Base-by-base conservation (phyloP, 2,329 filamentous ascomycete genomes). In the Boeremia exigua region DNA sequence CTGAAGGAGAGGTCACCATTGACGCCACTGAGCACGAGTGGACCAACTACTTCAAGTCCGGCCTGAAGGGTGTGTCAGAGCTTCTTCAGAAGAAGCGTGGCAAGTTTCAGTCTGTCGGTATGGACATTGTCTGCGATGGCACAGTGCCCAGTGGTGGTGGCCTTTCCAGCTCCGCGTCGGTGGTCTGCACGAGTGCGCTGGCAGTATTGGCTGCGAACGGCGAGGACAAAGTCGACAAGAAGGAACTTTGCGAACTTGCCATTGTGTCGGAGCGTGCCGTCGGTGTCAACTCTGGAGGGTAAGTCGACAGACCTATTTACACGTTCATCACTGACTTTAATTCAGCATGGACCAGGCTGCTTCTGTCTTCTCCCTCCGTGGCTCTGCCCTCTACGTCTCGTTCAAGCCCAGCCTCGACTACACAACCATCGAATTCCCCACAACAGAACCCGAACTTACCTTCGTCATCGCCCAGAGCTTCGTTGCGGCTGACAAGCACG, bases 41-140 rank as follows among this genome's bases (percentile, higher is more conserved):
- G 95, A 90, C 92, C 54, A 99, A 98, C 75, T 99, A 99, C 82
- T 98, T 99, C 85, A 96, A 95, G 79, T 91, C 92, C 49, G 95
- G 95, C 0, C 81, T 98, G 45, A 82, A 86, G 32, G 95, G 93
- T 28, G 94, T 94, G 0, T 78, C 96, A 52, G 85, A 90, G 67
- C 81, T 96, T 56, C 80, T 99, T 61, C 83, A 86, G 45, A 78
- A 82, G 72, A 86, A 87, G 77, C 88, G 88, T 28, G 84, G 85
- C 30, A 79, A 81, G 9, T 89, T 92, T 71, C 81, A 81, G 38
- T 88, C 91, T 2, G 83, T 84, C 44, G 89, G 90, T 68, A 92
- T 99, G 88, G 87, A 96, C 65, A 85, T 98, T 48, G 80, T 98
- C 48, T 88, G 96, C 73, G 91, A 98, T 75, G 95, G 95, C 28